phyloP scores from a whole-genome alignment of 75 land plant species.

The Picea glauca region DNA sequence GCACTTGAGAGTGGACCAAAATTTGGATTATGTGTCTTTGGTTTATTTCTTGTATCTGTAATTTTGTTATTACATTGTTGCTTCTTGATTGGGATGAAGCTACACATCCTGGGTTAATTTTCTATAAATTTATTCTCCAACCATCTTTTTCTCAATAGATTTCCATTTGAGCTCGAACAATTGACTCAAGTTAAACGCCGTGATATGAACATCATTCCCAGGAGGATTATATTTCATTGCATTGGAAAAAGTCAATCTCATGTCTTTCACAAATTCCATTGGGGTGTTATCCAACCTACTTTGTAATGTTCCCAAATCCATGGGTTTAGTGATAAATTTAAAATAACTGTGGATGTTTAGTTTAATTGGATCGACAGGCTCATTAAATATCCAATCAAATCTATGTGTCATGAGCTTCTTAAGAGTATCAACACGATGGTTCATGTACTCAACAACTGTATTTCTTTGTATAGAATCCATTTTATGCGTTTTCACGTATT shows the following conservation, averaged over 20 bases:
- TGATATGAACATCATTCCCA: conserved; percentile 32
- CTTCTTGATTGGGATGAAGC: neutral
- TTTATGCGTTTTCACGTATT: conserved; percentile 16
- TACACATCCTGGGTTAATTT: conserved; percentile 17
- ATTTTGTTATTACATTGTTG: neutral
- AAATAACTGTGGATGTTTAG: too few species aligned
- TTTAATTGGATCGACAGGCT: too few species aligned
- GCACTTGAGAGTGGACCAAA: too few species aligned
- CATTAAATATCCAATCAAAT: conserved; percentile 12
- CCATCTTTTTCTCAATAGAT: conserved; percentile 23
- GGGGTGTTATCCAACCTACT: conserved; percentile 20
- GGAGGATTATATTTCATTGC: conserved; percentile 47
- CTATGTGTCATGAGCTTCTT: conserved; percentile 36
- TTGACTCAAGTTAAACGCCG: conserved; percentile 20
- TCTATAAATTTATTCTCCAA: conserved; percentile 7
- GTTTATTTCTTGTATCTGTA: conserved; percentile 24
- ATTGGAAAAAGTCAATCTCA: conserved; percentile 34
- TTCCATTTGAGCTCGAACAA: conserved; percentile 37
- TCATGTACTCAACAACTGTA: neutral
- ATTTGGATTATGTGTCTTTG: neutral
- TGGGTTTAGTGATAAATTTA: too few species aligned
- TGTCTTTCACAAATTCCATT: conserved; percentile 29
- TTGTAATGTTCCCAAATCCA: conserved; percentile 36
- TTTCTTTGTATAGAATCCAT: too few species aligned
- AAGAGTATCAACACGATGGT: conserved; percentile 25